These are phyloP conservation scores for Fraxinus americana DNA, from an alignment of 257 asterid species.

Conservation along the genomic window DNA sequence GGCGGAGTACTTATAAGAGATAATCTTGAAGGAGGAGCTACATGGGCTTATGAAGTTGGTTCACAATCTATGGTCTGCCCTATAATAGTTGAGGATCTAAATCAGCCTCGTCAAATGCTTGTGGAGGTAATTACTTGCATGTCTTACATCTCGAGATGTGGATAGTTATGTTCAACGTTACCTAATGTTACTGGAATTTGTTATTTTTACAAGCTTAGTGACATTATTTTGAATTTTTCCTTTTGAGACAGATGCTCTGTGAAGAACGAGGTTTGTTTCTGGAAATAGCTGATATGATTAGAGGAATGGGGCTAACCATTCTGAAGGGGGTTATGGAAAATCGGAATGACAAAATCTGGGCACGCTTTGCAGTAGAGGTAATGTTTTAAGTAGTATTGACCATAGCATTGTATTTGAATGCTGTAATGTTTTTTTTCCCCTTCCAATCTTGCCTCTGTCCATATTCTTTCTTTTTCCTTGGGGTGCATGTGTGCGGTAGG, in stretches of 20 bases:
- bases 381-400: background rate
- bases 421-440: background rate
- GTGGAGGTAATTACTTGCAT: conserved; percentile 55
- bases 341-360: conserved; percentile 71
- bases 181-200: background rate
- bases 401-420: background rate
- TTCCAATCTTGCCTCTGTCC: background rate
- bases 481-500: too few species aligned
- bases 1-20: conserved; percentile 57
- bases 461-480: background rate
- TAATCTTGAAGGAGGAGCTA: conserved; percentile 71
- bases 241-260: conserved; percentile 65
- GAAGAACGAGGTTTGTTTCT: conserved; percentile 71
- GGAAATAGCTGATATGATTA: conserved; percentile 75
- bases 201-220: background rate
- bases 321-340: conserved; percentile 80
- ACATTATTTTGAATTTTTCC: conserved; percentile 3
- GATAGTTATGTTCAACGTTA: background rate
- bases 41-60: conserved; percentile 89
- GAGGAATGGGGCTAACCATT: conserved; percentile 77
- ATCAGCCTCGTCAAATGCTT: conserved; percentile 79
- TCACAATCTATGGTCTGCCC: conserved; percentile 77
- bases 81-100: conserved; percentile 77
- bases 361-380: conserved; percentile 82
- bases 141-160: conserved; percentile 5